Percentiles rank a stretch among this genome's conserved stretches.
Evolutionary conservation across 2,329 filamentous ascomycete species (phyloP).

Genomic region (Thyridium curvatum): DNA sequence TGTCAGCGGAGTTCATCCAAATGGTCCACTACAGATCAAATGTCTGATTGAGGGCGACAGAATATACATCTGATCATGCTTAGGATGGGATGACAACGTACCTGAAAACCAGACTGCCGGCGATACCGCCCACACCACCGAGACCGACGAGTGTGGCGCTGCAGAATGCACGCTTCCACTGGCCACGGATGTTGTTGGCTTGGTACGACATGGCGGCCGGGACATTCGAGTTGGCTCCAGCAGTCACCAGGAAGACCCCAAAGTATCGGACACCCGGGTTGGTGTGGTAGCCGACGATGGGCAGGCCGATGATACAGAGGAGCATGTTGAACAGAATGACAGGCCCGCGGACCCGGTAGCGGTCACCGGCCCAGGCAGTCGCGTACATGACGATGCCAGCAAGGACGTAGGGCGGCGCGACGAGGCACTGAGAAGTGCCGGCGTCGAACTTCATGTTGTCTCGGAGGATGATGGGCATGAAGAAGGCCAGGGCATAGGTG

Average conservation of each 20-base stretch:
- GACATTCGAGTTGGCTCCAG: conserved; percentile 72
- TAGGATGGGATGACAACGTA: conserved; percentile 9
- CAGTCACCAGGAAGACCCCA: conserved; percentile 69
- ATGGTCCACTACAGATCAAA: too few species aligned
- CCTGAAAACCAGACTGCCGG: conserved; percentile 67
- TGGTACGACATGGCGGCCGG: conserved; percentile 73
- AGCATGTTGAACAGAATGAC: conserved; percentile 61
- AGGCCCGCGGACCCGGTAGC: conserved; percentile 58
- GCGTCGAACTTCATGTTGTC: conserved; percentile 57
- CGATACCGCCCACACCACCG: conserved; percentile 74
- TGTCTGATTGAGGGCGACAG: neutral
- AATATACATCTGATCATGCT: neutral
- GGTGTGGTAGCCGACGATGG: conserved; percentile 63
- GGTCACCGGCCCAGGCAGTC: conserved; percentile 60
- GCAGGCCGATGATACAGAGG: conserved; percentile 61
- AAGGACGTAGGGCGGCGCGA: conserved; percentile 63
- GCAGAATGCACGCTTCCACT: conserved; percentile 82
- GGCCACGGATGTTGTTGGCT: conserved; percentile 80
- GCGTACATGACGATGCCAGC: conserved; percentile 56
- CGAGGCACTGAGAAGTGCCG: conserved; percentile 60
- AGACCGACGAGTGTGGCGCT: conserved; percentile 70
- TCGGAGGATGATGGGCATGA: conserved; percentile 68
- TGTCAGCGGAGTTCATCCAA: neutral
- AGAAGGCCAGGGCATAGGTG: conserved; percentile 71
- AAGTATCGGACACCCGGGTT: conserved; percentile 58